Evolutionary conservation across 331 rosid genomes (phyloP), one percentile per base, ranked within the genome.

Genomic region (Telfairia occidentalis): DNA sequence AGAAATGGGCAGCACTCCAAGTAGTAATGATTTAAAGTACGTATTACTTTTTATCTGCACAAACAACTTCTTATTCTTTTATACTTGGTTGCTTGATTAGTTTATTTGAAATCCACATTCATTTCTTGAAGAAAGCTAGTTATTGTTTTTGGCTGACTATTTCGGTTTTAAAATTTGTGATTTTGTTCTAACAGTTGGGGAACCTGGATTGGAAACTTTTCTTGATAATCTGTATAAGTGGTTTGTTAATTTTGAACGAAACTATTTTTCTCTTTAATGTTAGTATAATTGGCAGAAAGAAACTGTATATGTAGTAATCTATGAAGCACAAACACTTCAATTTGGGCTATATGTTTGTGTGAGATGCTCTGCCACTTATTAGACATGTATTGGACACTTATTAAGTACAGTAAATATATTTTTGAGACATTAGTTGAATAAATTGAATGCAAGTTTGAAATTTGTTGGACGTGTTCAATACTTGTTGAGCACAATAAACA

Each of bases 21-120:
- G 72, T 76, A 59, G 32, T 49, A 80, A 88, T 58, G 92, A 86
- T 73, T 78, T 80, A 63, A 86, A 84, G 99, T 90, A 81, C 70
- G 85, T 60, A 38, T 82, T 37, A 59, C 73, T 34, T 71, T 40
- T 12, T 73, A 43, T 37, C 66, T 58, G 34, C 58, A 54, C 23
- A 42, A 49, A 59, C 52, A 18, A 52, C 32, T 76, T 76, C 79
- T 57, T 61, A 42, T 54, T 35, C 65, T 73, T 79, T 78, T 16
- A 24, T 34, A 13, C 19, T 24, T 58, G 74, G 76, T 45, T 70
- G 19, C 43, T 57, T 67, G 74, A 61, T 21, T 69, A 11, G n/a
- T 60, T 50, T 23, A 75, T 53, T 10, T 32, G 52, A 19, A 73
- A n/a, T 73, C 7, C 19, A 3, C 23, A 53, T 11, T 34, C 37